phyloP scores from a whole-genome alignment of 164 flowering plant genomes.

The Amborella trichopoda region DNA sequence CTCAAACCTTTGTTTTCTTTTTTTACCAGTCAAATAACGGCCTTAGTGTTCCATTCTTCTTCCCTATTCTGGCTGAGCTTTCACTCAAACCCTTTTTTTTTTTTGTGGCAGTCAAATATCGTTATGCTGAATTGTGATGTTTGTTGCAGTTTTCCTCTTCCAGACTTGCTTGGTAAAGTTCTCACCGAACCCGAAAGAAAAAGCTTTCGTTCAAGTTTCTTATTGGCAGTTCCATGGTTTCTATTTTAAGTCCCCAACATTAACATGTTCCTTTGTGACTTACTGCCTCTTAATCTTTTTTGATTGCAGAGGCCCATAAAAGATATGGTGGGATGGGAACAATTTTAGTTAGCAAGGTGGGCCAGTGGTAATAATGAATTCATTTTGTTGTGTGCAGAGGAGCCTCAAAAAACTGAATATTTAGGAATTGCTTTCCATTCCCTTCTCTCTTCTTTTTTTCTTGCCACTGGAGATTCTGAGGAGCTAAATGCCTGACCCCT shows the following conservation, averaged over 20 bases:
- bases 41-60: too few relatives aligned
- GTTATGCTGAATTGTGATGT: conserved; percentile 93
- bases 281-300: background rate
- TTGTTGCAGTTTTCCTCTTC: conserved; percentile 91
- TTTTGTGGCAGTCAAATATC: conserved; percentile 62
- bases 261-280: background rate
- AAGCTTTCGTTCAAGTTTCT: background rate
- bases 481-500: too few relatives aligned
- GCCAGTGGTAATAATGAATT: conserved; percentile 8
- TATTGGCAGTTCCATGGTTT: background rate
- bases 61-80: too few relatives aligned
- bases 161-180: conserved; percentile 78
- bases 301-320: conserved; percentile 64
- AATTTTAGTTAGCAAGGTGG: conserved; percentile 83
- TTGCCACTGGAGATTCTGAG: too few relatives aligned
- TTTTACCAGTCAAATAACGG: too few relatives aligned
- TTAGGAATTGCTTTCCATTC: too few relatives aligned
- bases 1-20: too few relatives aligned
- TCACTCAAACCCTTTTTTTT: too few relatives aligned
- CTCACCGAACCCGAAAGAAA: background rate
- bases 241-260: background rate
- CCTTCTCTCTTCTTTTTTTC: too few relatives aligned
- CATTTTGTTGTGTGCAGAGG: too few relatives aligned
- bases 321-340: conserved; percentile 94
- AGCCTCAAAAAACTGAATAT: too few relatives aligned